Evolutionary conservation across 768 basidiomycete genomes (phyloP), one percentile per base, ranked within the genome.

Genomic region (Naganishia friedmannii): DNA sequence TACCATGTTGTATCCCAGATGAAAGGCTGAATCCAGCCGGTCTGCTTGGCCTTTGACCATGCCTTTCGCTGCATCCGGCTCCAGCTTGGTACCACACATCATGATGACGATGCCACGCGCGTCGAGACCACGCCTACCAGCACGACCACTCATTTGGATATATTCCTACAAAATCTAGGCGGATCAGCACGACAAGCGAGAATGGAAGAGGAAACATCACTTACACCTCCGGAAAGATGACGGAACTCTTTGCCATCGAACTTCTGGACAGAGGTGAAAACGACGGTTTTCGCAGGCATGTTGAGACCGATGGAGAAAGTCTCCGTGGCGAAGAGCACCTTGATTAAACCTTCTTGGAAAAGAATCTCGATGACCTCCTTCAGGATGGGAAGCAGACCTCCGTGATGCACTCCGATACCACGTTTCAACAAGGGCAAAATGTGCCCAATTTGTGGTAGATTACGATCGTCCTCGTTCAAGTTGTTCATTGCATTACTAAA

Each of bases 11-110:
- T 99, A 99, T 21, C 96, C 95, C 17, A 99, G 84, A 82, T 97
- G 93, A 84, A 99, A 99, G 4, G 96, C 96, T 7, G 96, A 99
- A 81, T 98, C 93, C 63, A 99, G 84, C 57, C 94, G 85, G 79
- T 99, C 95, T 4, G 96, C 93, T 83, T 95, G 90, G 55, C 96
- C 96, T 81, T 97, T 98, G 76, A 99, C 90, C 96, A 99, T 99
- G 66, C 85, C 86, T 83, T 95, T 98, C 45, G 96, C 94, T 0
- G 90, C 87, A 1, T 86, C 79, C 0, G 96, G 94, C 76, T 98
- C 96, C 54, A 99, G 85, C 82, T 95, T 97, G 83, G 98, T 93
- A 81, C 98, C 96, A 79, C 90, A 91, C 96, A 99, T 98, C 92
- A 99, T 91, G 75, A 99, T 97, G 65, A 99, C 96, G 60, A 98